These are phyloP conservation scores for Trichomonascaceae sp. DNA, from an alignment of 1,139 yeast genomes.

Conservation along the genomic window DNA sequence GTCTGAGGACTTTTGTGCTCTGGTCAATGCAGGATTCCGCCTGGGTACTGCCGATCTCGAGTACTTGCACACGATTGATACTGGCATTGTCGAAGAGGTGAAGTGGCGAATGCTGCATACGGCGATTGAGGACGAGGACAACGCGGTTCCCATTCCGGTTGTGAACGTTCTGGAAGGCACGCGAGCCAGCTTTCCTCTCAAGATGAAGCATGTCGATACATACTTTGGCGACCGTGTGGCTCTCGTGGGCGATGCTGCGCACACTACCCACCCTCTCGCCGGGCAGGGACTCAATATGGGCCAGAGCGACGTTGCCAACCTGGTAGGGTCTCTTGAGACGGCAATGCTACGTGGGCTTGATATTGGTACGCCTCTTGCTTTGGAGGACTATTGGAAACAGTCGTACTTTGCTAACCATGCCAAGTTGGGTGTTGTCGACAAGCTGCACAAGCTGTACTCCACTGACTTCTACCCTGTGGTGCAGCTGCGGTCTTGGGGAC, in stretches of 20 bases:
- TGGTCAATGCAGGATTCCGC: conserved; percentile 79
- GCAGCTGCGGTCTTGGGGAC: conserved; percentile 59
- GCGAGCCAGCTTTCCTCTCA: conserved; percentile 81
- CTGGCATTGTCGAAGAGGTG: conserved; percentile 32
- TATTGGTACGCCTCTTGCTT: conserved; percentile 68
- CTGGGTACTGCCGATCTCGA: conserved; percentile 67
- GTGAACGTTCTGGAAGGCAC: conserved; percentile 45
- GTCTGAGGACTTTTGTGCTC: conserved; percentile 48
- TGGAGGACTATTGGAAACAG: conserved; percentile 76
- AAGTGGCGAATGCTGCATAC: conserved; percentile 49
- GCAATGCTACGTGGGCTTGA: conserved; percentile 75
- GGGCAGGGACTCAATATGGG: conserved; percentile 99
- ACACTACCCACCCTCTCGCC: conserved; percentile 92
- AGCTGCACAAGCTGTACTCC: conserved; percentile 76
- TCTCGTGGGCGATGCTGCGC: conserved; percentile 95
- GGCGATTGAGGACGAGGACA: conserved; percentile 33
- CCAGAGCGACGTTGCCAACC: conserved; percentile 75
- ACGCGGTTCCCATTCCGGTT: conserved; percentile 52
- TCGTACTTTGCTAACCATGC: conserved; percentile 72
- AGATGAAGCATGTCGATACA: conserved; percentile 80
- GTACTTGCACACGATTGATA: conserved; percentile 44
- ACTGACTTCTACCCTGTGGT: conserved; percentile 67
- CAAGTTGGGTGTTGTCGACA: conserved; percentile 80
- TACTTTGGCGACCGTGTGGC: conserved; percentile 80
- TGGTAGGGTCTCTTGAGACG: conserved; percentile 53